Evolutionary conservation across 768 basidiomycete species (phyloP).

Genomic region (Pisolithus tinctorius): DNA sequence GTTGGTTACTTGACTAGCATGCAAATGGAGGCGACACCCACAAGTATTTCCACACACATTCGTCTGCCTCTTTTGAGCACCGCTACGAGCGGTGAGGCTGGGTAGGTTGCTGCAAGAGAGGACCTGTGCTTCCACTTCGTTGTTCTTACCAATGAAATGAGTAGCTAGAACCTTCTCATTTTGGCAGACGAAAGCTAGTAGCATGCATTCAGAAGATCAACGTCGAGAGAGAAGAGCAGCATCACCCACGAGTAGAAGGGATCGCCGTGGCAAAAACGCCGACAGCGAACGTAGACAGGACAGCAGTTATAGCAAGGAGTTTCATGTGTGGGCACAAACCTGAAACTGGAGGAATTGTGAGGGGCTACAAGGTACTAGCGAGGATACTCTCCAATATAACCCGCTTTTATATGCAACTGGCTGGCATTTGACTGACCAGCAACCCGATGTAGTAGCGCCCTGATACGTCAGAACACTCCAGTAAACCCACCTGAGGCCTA

Average conservation of each 20-base stretch:
- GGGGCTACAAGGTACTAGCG: too few species aligned
- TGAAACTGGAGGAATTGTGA: background rate
- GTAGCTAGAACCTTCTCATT: slow-evolving; percentile 3
- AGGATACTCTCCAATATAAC: background rate
- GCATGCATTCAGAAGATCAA: background rate
- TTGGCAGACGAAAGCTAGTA: slow-evolving; percentile 2
- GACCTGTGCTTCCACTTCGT: slow-evolving; percentile 34
- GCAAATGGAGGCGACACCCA: slow-evolving; percentile 12
- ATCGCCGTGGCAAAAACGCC: background rate
- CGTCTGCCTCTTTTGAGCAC: slow-evolving; percentile 9
- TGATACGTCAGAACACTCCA: background rate
- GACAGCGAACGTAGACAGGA: background rate
- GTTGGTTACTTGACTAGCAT: background rate
- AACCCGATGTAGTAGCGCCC: background rate
- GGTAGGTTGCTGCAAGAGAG: slow-evolving; percentile 24
- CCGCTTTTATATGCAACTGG: background rate
- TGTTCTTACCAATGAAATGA: slow-evolving; percentile 34
- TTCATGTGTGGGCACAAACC: background rate
- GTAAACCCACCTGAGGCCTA: background rate
- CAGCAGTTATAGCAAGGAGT: background rate
- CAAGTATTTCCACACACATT: slow-evolving; percentile 39
- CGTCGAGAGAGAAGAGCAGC: background rate
- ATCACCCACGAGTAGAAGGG: background rate
- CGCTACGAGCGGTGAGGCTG: background rate
- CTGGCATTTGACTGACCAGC: background rate